phyloP scores from a whole-genome alignment of 1,139 yeast species.

The Trichomonascaceae sp. region DNA sequence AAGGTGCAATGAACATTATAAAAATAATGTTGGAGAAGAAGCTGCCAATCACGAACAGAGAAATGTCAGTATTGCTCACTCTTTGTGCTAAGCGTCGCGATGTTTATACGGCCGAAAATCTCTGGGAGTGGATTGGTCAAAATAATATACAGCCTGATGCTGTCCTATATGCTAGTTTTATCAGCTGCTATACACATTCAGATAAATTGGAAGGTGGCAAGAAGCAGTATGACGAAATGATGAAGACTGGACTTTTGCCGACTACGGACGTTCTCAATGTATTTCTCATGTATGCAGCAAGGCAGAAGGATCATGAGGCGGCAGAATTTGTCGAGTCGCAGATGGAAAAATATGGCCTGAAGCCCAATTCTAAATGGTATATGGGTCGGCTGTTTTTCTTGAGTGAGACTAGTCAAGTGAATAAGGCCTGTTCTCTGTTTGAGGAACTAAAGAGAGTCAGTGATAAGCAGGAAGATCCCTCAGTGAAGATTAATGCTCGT shows the following conservation, averaged over 20 bases:
- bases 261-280: constrained; percentile 14
- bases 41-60: constrained; percentile 21
- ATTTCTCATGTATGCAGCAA: constrained; percentile 3
- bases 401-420: constrained; percentile 13
- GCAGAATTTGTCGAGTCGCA: constrained; percentile 4
- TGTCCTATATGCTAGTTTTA: constrained; percentile 24
- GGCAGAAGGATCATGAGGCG: neutral
- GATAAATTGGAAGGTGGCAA: constrained; percentile 20
- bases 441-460: constrained; percentile 16
- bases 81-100: constrained; percentile 31
- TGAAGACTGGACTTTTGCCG: constrained; percentile 15
- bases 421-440: constrained; percentile 19
- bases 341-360: constrained; percentile 9
- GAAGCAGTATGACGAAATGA: constrained; percentile 18
- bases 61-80: constrained; percentile 27
- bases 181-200: constrained; percentile 22
- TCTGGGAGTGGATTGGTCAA: constrained; percentile 28
- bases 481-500: constrained; percentile 18
- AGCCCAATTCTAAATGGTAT: constrained; percentile 18
- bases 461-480: constrained; percentile 3
- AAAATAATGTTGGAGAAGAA: constrained; percentile 24
- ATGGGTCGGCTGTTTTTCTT: constrained; percentile 22
- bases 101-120: constrained; percentile 22
- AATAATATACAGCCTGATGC: constrained; percentile 24
- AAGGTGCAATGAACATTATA: constrained; percentile 29